Evolutionary conservation across 345 rosid species (phyloP), one percentile per base, ranked within the genome.

Genomic region (Dipteronia sinensis): DNA sequence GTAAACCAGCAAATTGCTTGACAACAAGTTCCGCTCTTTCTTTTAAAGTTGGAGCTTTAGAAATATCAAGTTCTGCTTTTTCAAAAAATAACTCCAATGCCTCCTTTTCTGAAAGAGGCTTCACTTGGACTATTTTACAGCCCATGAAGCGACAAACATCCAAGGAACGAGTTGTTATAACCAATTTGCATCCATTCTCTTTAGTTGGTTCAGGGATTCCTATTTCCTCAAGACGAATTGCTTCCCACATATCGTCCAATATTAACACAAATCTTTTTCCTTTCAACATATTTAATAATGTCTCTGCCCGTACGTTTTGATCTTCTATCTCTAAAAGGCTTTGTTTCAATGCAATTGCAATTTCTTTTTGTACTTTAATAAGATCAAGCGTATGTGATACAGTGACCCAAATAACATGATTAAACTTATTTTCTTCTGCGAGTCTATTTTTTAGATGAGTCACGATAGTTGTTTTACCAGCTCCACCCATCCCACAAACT

Each of bases 81-180:
- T 20, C 64, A 9, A 34, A 6, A 29, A 77, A 77, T 11, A 69
- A 64, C 27, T 73, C 19, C 72, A 80, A 61, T 19, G 80, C 77
- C 25, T 81, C 80, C 0, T 76, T 31, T 31, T 47, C 12, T 3
- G 42, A 62, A 51, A 73, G 81, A 68, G 61, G 61, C 44, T 40
- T n/a, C 75, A 71, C 78, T 38, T 64, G 1, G 56, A 82, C 20
- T 2, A 64, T 8, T 15, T 63, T 40, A 23, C 79, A 67, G 20
- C 16, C 20, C 74, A 85, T 77, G 3, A 6, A 53, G 3, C 11
- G 19, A 56, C 82, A 77, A 1, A 82, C 65, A 0, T 68, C 38
- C 4, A 31, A 12, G 15, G 76, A 71, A 13, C 83, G 76, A 46
- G 76, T 80, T 22, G 85, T 85, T 12, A 85, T 16, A 47, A 80